Conservation (phyloP, 352 stramenopile species). For the Phytophthora fragariae region DNA sequence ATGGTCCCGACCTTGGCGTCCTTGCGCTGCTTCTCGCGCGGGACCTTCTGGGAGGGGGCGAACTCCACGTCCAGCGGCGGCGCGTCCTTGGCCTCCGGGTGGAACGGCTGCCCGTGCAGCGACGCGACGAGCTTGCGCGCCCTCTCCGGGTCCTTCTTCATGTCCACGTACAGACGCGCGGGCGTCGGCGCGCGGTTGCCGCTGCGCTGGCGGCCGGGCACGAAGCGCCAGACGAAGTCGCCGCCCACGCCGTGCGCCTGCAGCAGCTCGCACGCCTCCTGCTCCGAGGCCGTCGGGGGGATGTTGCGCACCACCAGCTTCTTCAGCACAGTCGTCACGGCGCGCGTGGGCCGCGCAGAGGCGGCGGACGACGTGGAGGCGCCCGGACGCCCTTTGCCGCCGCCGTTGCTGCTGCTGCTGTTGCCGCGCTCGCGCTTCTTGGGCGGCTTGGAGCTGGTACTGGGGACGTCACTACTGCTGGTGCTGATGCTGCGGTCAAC, state of each 20-base stretch:
- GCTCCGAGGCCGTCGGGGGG: slow-evolving; percentile 51
- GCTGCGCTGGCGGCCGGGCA: slow-evolving; percentile 55
- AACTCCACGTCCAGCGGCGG: slow-evolving; percentile 71
- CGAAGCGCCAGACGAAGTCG: slow-evolving; percentile 71
- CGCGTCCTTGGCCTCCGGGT: slow-evolving; percentile 23
- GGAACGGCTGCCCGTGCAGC: slow-evolving; percentile 59
- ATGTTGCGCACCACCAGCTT: slow-evolving; percentile 82
- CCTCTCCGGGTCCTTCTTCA: slow-evolving; percentile 69
- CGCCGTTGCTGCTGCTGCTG: slow-evolving; percentile 38
- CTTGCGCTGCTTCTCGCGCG: slow-evolving; percentile 81
- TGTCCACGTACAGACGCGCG: slow-evolving; percentile 74
- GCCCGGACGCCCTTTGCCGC: slow-evolving; percentile 5
- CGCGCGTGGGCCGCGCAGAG: slow-evolving; percentile 44
- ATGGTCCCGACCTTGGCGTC: slow-evolving; percentile 82
- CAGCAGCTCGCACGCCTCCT: slow-evolving; percentile 48
- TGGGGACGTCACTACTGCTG: slow-evolving; percentile 10
- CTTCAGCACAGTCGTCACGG: slow-evolving; percentile 56
- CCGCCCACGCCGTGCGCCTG: slow-evolving; percentile 44
- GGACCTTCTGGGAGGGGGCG: slow-evolving; percentile 83
- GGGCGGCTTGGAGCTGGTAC: slow-evolving; percentile 5
- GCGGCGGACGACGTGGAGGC: neutral
- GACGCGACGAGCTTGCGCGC: slow-evolving; percentile 57
- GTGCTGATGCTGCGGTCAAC: neutral
- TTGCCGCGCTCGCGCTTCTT: slow-evolving; percentile 41
- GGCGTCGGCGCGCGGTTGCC: slow-evolving; percentile 64